Base-by-base conservation (phyloP, 352 stramenopile genomes). In the Phytophthora pini region DNA sequence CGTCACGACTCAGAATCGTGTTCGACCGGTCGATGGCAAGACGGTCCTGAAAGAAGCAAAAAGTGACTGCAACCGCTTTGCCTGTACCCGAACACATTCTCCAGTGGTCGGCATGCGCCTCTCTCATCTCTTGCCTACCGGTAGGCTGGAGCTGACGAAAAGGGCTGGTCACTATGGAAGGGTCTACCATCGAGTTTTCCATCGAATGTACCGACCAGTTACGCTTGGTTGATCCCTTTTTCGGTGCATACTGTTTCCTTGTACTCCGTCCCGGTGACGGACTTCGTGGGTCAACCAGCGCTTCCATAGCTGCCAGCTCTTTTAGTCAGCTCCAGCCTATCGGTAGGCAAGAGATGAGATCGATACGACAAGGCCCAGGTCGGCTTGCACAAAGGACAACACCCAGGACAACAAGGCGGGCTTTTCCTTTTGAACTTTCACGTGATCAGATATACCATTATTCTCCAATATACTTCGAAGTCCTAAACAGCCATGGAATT, bases 1-100 rank as follows among this genome's bases (percentile, higher is more conserved):
- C 49, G 39, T 46, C 44, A 67, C 39, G 49, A 70, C 54, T 54
- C 45, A 70, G 58, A 61, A 55, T 43, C 5, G 17, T 29, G 55
- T 56, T 65, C 48, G 43, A 58, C 20, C 4, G 17, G 27, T 68
- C 36, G 60, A 57, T 46, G 41, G 12, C 36, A 66, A 65, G 26
- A 22, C 12, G 24, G 13, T 47, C 52, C 38, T 43, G 52, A 43
- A 36, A 36, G 31, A 36, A 44, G 13, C 38, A 22, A 22, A 17
- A 58, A 10, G 22, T 43, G 48, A 36, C 51, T 48, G 51, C 51
- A 47, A 38, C 51, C 5, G 31, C 31, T 20, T 43, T 43, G 13
- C 38, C 38, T 43, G 5, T 29, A 31, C 36, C 17, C 46, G 34
- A 47, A 36, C 26, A 5, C 22, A 20, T 13, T 36, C 17, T 36